Evolutionary conservation across 148 eudicot genomes (phyloP).

Genomic region (Chenopodium formosanum): DNA sequence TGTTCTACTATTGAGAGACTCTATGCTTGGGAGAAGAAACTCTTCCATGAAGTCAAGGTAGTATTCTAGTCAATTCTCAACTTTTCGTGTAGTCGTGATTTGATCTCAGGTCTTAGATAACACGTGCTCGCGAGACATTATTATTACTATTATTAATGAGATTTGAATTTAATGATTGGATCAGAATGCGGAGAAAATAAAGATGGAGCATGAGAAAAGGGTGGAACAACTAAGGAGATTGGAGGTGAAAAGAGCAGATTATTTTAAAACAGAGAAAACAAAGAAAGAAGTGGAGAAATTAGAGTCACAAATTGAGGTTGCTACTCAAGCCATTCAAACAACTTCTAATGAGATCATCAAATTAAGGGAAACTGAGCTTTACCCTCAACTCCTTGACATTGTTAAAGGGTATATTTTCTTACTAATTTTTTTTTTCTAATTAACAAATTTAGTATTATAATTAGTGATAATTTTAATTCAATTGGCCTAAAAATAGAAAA

Average conservation of each 20-base stretch:
- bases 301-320: conserved; percentile 73
- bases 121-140: too few relatives aligned
- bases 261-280: conserved; percentile 76
- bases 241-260: conserved; percentile 78
- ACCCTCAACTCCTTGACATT: conserved; percentile 89
- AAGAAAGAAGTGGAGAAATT: conserved; percentile 91
- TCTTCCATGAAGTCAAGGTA: conserved; percentile 88
- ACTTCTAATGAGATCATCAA: conserved; percentile 83
- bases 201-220: conserved; percentile 83
- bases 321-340: conserved; percentile 78
- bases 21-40: conserved; percentile 95
- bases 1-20: conserved; percentile 83
- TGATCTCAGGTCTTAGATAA: background rate
- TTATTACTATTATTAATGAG: background rate
- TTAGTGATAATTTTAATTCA: background rate
- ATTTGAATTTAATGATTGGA: background rate
- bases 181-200: conserved; percentile 75
- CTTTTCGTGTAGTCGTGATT: background rate
- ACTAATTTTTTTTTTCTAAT: background rate
- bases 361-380: conserved; percentile 81
- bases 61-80: background rate
- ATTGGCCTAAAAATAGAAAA: background rate
- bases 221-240: conserved; percentile 66
- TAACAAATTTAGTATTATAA: too few relatives aligned
- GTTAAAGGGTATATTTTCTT: conserved; percentile 62